These are phyloP conservation scores for Dunaliella primolecta DNA, from an alignment of 139 green algal species.

Conservation along the genomic window DNA sequence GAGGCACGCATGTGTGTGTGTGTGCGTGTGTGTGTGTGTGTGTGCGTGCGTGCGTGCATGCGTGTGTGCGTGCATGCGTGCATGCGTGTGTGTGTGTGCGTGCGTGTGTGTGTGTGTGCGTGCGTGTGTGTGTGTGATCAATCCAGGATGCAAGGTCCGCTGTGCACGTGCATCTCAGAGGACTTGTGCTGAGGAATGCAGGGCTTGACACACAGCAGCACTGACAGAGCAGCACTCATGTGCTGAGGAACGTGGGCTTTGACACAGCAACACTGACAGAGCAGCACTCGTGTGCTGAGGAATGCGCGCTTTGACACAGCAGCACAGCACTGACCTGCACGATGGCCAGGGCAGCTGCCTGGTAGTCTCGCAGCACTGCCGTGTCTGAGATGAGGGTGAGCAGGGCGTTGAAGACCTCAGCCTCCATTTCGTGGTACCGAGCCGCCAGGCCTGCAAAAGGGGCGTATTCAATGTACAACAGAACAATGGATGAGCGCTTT, in stretches of 20 bases:
- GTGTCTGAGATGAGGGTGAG: conserved; percentile 39
- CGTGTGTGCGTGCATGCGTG: not conserved
- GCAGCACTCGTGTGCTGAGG: no score
- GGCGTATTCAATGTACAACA: no score
- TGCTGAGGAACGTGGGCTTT: no score
- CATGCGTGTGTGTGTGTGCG: not conserved
- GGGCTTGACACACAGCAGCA: no score
- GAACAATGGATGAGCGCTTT: no score
- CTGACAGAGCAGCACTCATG: no score
- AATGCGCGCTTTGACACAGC: no score
- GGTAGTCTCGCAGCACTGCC: conserved; percentile 37
- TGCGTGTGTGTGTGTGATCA: not conserved
- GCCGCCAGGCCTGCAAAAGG: conserved; percentile 30
- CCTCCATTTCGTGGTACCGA: conserved; percentile 29
- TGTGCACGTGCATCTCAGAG: no score
- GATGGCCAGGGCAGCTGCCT: conserved; percentile 28
- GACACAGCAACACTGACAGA: no score
- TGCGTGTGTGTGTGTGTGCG: not conserved
- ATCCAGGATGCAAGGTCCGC: no score
- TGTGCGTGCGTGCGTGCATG: not conserved
- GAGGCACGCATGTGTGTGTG: not conserved
- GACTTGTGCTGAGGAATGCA: no score
- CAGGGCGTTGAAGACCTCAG: conserved; percentile 39
- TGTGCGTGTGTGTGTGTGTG: not conserved
- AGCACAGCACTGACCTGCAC: conserved; percentile 21